Conservation (phyloP, 2,329 filamentous ascomycete genomes). For the Colletotrichum melonis region DNA sequence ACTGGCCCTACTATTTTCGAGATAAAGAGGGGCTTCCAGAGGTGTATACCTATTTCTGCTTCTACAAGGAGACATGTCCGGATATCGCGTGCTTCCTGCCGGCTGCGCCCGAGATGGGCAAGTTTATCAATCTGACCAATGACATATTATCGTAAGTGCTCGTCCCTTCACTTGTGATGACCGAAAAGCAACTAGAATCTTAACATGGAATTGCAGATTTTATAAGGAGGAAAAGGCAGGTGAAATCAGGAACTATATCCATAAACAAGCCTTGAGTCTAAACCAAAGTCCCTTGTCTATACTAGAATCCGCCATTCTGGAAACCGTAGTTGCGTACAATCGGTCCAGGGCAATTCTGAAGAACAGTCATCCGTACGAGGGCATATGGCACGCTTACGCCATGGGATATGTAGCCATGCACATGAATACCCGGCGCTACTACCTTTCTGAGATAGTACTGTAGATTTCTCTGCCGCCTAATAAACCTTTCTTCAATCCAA, state of each 20-base stretch:
- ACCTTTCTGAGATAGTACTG: slow-evolving; percentile 30
- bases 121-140: slow-evolving; percentile 42
- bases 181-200: no score
- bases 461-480: background rate
- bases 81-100: slow-evolving; percentile 42
- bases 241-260: slow-evolving; percentile 42
- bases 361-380: slow-evolving; percentile 37
- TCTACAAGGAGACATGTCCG: slow-evolving; percentile 41
- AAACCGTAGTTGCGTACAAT: slow-evolving; percentile 34
- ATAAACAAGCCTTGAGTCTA: slow-evolving; percentile 34
- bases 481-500: background rate
- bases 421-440: slow-evolving; percentile 29
- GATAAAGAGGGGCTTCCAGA: slow-evolving; percentile 43
- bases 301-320: slow-evolving; percentile 10
- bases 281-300: slow-evolving; percentile 9
- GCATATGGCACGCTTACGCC: slow-evolving; percentile 39
- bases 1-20: slow-evolving; percentile 43
- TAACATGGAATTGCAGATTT: slow-evolving; percentile 31
- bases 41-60: slow-evolving; percentile 42
- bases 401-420: slow-evolving; percentile 42
- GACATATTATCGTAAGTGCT: slow-evolving; percentile 43
- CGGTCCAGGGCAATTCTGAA: slow-evolving; percentile 38
- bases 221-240: slow-evolving; percentile 44
- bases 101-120: slow-evolving; percentile 42
- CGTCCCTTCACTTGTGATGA: background rate